phyloP scores from a whole-genome alignment of 768 basidiomycete species.

The Phylloporus rhodoxanthus region DNA sequence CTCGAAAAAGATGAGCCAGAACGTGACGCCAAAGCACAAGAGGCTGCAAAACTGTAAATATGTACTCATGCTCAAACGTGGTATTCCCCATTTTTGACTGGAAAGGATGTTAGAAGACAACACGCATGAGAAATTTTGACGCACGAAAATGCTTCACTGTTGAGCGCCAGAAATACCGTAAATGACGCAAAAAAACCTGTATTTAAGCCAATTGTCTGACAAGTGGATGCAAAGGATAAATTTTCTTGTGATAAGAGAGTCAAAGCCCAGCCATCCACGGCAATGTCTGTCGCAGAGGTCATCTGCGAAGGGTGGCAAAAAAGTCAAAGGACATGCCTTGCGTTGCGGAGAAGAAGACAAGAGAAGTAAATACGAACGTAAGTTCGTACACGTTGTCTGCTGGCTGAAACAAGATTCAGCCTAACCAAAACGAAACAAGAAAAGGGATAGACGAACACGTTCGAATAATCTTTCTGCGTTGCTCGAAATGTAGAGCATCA shows the following conservation, averaged over 20 bases:
- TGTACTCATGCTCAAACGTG: constrained; percentile 61
- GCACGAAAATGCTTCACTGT: constrained; percentile 86
- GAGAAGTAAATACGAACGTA: constrained; percentile 77
- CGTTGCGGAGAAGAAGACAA: constrained; percentile 94
- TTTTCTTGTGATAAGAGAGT: constrained; percentile 89
- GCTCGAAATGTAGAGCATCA: constrained; percentile 74
- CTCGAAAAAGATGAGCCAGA: constrained; percentile 84
- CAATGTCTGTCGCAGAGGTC: constrained; percentile 63
- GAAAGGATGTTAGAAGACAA: constrained; percentile 5
- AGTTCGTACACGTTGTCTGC: constrained; percentile 70
- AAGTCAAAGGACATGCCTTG: constrained; percentile 58
- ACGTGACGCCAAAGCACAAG: constrained; percentile 75
- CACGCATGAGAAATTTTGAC: constrained; percentile 18
- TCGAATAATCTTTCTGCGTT: constrained; percentile 74
- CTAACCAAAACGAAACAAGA: background rate
- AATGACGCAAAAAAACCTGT: constrained; percentile 94
- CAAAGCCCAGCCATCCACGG: constrained; percentile 89
- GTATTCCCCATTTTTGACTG: constrained; percentile 74
- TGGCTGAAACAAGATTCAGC: constrained; percentile 48
- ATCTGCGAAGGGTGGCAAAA: background rate
- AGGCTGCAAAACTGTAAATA: constrained; percentile 87
- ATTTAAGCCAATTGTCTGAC: constrained; percentile 95
- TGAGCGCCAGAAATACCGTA: constrained; percentile 95
- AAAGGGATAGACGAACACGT: constrained; percentile 44
- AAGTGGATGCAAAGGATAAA: constrained; percentile 93